These are phyloP conservation scores for Ananas comosus DNA, from an alignment of 176 grass and related monocot species.

Conservation along the genomic window DNA sequence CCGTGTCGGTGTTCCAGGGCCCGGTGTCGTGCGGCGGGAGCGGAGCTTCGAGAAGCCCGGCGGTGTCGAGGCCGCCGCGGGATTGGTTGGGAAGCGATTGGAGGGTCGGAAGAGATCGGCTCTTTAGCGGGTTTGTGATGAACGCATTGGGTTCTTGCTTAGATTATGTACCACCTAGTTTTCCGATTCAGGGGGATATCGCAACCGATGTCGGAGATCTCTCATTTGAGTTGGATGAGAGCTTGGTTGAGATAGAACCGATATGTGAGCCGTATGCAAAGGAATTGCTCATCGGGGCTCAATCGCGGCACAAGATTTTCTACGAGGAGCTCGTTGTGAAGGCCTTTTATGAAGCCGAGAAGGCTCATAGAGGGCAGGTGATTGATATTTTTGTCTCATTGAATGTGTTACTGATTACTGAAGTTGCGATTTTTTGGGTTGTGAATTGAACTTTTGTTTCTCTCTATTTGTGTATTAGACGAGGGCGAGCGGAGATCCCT, in stretches of 20 bases:
- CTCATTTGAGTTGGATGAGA: constrained; percentile 42
- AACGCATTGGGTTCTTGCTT: constrained; percentile 66
- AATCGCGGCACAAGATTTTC: constrained; percentile 77
- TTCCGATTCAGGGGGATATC: constrained; percentile 17
- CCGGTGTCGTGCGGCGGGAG: constrained; percentile 31
- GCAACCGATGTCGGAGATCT: constrained; percentile 27
- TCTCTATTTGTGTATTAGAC: constrained; percentile 22
- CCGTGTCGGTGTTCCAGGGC: constrained; percentile 49
- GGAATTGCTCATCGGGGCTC: constrained; percentile 45
- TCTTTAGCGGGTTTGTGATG: constrained; percentile 62
- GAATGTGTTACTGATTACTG: neutral
- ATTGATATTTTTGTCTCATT: neutral
- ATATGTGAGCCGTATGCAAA: constrained; percentile 34
- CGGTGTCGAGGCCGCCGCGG: constrained; percentile 25
- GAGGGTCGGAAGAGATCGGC: constrained; percentile 31
- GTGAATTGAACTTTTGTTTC: neutral
- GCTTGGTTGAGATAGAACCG: constrained; percentile 16
- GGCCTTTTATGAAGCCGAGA: constrained; percentile 66
- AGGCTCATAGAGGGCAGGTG: constrained; percentile 76
- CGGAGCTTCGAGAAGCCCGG: constrained; percentile 42
- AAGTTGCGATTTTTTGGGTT: neutral
- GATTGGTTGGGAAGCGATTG: constrained; percentile 19
- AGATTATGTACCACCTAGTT: constrained; percentile 47
- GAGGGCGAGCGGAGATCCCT: constrained; percentile 78
- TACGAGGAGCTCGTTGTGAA: constrained; percentile 67